Evolutionary conservation across 2,329 filamentous ascomycete genomes (phyloP).

Genomic region (Venturiaceae sp.): DNA sequence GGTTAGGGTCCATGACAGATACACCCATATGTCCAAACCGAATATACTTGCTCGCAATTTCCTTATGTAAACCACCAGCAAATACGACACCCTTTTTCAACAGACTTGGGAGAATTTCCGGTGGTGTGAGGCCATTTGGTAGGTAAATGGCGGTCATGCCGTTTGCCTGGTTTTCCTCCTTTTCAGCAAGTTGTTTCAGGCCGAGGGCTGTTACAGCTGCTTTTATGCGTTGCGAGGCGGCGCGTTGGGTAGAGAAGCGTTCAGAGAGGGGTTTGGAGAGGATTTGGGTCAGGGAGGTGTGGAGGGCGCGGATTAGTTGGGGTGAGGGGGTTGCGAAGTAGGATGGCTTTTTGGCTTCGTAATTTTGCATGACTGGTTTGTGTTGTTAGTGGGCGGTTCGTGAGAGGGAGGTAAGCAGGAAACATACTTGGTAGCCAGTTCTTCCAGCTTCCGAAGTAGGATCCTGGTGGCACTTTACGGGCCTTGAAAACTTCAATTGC

Average conservation of each 20-base stretch:
- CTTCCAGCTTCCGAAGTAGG: conserved; percentile 94
- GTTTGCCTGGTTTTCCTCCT: conserved; percentile 86
- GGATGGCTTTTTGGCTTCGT: conserved; percentile 92
- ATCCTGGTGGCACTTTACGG: conserved; percentile 70
- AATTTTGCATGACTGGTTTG: conserved; percentile 83
- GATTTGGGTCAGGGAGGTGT: conserved; percentile 82
- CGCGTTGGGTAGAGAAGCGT: conserved; percentile 72
- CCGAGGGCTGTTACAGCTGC: conserved; percentile 70
- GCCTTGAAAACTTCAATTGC: conserved; percentile 73
- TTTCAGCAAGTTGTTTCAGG: conserved; percentile 73
- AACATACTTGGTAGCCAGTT: conserved; percentile 85
- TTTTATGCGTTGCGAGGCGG: conserved; percentile 78
- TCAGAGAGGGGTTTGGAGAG: conserved; percentile 69
- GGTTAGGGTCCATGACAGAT: conserved; percentile 70
- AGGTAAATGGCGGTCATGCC: conserved; percentile 98
- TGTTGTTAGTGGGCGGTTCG: conserved; percentile 13
- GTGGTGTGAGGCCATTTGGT: conserved; percentile 69
- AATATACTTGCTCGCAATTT: conserved; percentile 88
- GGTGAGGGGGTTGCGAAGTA: conserved; percentile 97
- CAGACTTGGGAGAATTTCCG: conserved; percentile 77
- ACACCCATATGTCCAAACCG: conserved; percentile 98
- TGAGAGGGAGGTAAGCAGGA: not conserved
- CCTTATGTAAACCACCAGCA: conserved; percentile 91
- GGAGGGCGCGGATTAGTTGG: conserved; percentile 83
- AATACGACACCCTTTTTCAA: conserved; percentile 85